Evolutionary conservation across 1,284 basidiomycete species (phyloP), one percentile per base, ranked within the genome.

Genomic region (Ustilago loliicola): DNA sequence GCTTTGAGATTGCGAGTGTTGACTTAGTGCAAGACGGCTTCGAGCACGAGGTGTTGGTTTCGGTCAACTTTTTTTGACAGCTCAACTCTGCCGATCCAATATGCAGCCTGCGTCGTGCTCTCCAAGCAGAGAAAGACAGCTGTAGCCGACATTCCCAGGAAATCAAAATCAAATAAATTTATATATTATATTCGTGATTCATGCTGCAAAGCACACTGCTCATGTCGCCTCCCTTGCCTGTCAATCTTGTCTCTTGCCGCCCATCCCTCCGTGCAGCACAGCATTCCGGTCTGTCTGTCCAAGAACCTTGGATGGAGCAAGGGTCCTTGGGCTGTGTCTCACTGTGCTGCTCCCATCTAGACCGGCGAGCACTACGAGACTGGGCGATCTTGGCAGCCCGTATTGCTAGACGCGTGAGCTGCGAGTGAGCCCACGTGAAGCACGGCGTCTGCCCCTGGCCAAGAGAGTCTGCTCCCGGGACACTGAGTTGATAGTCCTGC

Each of bases 61-160:
- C 48, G 27, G 48, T 25, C 27, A 50, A 29, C 25, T 27, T 13
- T 25, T 29, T 50, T 50, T 50, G 48, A 50, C 48, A 50, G 48
- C 48, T 50, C 10, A 50, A 13, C 9, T 50, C 25, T 50, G 48
- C 48, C 23, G 48, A 50, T 30, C 25, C 27, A 30, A 17, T 9
- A 53, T 53, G 51, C 51, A 34, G 51, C 30, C 30, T 53, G 51
- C 51, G 51, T 53, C 30, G n/a, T 19, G 40, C 25, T 56, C 15
- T 42, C 32, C 54, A 7, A 48, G 25, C 47, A 27, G 50, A 11
- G 36, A 65, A 23, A n/a, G 40, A 21, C 36, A 66, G 9, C 23
- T 54, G 63, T 66, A 21, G 23, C 19, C 32, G 50, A 59, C 63
- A 66, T 66, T 66, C 63, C 63, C 9, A 23, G 27, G 23, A 25